These are phyloP conservation scores for Anacardium occidentale DNA, from an alignment of 345 rosid genomes.

Conservation along the genomic window DNA sequence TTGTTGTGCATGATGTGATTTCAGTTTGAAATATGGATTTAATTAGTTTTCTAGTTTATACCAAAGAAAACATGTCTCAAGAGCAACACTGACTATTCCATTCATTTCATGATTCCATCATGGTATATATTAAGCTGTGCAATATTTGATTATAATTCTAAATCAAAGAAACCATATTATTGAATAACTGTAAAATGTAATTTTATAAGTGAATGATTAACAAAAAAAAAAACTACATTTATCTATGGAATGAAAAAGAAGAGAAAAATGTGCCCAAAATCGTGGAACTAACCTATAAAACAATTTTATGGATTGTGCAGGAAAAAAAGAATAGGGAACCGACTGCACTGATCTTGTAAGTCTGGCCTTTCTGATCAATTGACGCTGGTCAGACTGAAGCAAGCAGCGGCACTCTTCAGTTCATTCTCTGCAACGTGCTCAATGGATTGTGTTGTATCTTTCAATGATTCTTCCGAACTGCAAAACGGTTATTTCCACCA, in stretches of 20 bases:
- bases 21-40: too few species aligned
- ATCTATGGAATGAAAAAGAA: background rate
- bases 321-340: slow-evolving; percentile 8
- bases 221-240: background rate
- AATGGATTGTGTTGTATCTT: slow-evolving; percentile 45
- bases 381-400: slow-evolving; percentile 83
- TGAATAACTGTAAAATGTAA: slow-evolving; percentile 9
- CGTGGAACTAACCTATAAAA: slow-evolving; percentile 19
- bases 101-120: too few species aligned
- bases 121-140: too few species aligned
- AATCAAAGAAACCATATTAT: background rate
- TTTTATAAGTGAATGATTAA: slow-evolving; percentile 2
- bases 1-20: background rate
- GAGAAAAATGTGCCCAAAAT: slow-evolving; percentile 6
- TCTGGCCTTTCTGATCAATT: slow-evolving; percentile 31
- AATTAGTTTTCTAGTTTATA: too few species aligned
- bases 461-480: slow-evolving; percentile 72
- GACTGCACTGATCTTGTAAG: slow-evolving; percentile 11
- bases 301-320: background rate
- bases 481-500: background rate
- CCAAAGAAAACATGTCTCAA: too few species aligned
- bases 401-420: slow-evolving; percentile 81
- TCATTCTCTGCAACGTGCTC: slow-evolving; percentile 65
- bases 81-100: too few species aligned
- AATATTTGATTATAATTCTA: background rate